Conservation (phyloP, 495 filamentous ascomycete species). For the Bacidia rubella region DNA sequence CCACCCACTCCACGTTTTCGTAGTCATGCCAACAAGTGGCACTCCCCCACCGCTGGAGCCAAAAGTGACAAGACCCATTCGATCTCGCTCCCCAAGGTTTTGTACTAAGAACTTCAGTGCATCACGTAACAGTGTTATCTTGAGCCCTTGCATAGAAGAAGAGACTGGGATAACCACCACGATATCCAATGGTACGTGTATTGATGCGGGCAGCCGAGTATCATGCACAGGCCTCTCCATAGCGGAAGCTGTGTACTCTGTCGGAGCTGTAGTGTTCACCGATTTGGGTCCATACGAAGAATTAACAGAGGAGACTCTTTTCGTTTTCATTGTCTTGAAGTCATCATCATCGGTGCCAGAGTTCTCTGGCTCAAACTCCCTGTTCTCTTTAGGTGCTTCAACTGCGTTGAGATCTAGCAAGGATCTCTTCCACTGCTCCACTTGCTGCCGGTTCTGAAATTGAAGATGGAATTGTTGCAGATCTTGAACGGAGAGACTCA, state of each 20-base stretch:
- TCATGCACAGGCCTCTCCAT: constrained; percentile 22
- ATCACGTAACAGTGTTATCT: constrained; percentile 92
- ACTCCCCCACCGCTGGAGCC: constrained; percentile 89
- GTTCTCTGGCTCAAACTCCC: constrained; percentile 66
- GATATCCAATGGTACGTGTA: constrained; percentile 90
- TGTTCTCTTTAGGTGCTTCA: constrained; percentile 44
- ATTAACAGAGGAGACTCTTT: constrained; percentile 74
- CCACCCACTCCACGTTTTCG: constrained; percentile 89
- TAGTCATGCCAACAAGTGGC: constrained; percentile 93
- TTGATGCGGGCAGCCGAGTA: constrained; percentile 41
- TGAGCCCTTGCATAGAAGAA: constrained; percentile 97
- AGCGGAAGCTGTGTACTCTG: constrained; percentile 61
- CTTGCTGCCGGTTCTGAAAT: constrained; percentile 71
- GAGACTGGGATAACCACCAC: constrained; percentile 96
- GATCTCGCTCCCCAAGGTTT: constrained; percentile 82
- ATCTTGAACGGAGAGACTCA: constrained; percentile 85
- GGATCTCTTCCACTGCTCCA: constrained; percentile 85
- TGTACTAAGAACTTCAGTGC: constrained; percentile 85
- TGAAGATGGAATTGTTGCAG: constrained; percentile 93
- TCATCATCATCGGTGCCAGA: constrained; percentile 88
- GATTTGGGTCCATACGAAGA: constrained; percentile 79
- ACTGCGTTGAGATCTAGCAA: constrained; percentile 67
- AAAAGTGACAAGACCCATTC: constrained; percentile 96
- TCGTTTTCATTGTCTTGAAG: constrained; percentile 54
- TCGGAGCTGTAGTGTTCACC: constrained; percentile 53